phyloP scores from a whole-genome alignment of 2,329 filamentous ascomycete genomes.

The Botrytis sinoallii region DNA sequence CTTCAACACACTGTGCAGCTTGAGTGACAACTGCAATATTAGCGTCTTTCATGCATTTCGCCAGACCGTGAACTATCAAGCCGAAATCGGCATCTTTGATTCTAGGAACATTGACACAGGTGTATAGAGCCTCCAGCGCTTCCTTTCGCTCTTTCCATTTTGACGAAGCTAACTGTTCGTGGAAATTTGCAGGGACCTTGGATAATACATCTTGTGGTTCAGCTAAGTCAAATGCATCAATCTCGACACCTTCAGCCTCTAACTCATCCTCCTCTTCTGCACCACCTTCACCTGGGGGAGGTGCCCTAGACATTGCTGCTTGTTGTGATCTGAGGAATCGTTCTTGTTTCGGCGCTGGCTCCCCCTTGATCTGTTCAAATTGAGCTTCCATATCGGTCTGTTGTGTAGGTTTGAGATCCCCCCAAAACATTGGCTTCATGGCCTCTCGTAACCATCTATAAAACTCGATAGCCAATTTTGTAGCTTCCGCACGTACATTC shows the following conservation, averaged over 20 bases:
- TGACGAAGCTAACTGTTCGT: conserved; percentile 78
- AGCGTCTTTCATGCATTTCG: conserved; percentile 98
- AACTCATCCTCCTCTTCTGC: conserved; percentile 56
- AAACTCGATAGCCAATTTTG: conserved; percentile 85
- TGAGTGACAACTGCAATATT: conserved; percentile 93
- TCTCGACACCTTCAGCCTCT: conserved; percentile 59
- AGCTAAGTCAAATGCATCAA: conserved; percentile 77
- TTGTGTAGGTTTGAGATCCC: conserved; percentile 90
- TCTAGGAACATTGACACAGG: conserved; percentile 74
- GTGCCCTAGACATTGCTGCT: conserved; percentile 71
- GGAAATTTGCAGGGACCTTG: conserved; percentile 78
- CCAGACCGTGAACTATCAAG: conserved; percentile 78
- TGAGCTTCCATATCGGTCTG: conserved; percentile 90
- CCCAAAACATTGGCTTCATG: conserved; percentile 98
- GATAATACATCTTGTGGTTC: conserved; percentile 84
- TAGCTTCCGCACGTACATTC: conserved; percentile 92
- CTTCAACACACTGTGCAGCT: conserved; percentile 88
- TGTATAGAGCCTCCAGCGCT: conserved; percentile 76
- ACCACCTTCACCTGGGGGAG: conserved; percentile 55
- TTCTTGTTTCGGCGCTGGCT: conserved; percentile 85
- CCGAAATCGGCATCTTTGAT: conserved; percentile 90
- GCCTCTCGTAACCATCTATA: conserved; percentile 97
- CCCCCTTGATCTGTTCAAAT: conserved; percentile 89
- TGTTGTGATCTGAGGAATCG: conserved; percentile 85
- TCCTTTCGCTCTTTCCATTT: conserved; percentile 99